A percentile compares a stretch with the other conserved stretches of the same genome.
These are phyloP conservation scores for Hexamita inflata DNA, from an alignment of 208 protist genomes.

Conservation along the genomic window DNA sequence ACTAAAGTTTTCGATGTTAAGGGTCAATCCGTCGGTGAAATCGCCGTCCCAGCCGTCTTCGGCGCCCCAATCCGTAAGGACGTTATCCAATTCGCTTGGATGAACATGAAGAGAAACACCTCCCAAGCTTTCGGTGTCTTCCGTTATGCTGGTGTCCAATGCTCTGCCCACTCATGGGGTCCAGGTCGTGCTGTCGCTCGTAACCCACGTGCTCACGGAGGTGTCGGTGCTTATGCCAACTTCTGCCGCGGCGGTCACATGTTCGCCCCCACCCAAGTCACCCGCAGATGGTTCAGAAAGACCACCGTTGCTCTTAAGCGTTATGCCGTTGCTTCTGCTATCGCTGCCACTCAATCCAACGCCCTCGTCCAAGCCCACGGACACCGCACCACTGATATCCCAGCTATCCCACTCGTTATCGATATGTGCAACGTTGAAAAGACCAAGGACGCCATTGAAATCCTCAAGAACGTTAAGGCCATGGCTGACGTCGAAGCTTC, in stretches of 20 bases:
- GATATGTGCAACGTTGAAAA: constrained; percentile 67
- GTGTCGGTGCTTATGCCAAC: constrained; percentile 97
- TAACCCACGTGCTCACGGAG: constrained; percentile 93
- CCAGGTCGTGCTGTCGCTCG: constrained; percentile 94
- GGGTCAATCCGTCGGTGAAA: not conserved
- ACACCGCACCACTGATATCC: constrained; percentile 73
- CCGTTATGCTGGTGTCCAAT: constrained; percentile 75
- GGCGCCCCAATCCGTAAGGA: constrained; percentile 66
- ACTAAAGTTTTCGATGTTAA: constrained; percentile 4
- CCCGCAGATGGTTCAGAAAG: constrained; percentile 83
- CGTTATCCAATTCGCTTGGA: constrained; percentile 78
- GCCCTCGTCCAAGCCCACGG: constrained; percentile 87
- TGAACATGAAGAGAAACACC: constrained; percentile 85
- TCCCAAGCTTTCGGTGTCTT: constrained; percentile 84
- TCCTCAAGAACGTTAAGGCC: constrained; percentile 73
- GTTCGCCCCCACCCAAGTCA: constrained; percentile 86
- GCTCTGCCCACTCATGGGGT: constrained; percentile 93
- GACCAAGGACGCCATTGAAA: constrained; percentile 75
- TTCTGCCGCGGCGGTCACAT: constrained; percentile 95
- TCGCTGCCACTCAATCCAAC: constrained; percentile 82
- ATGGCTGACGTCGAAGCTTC: constrained; percentile 76
- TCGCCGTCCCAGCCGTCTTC: constrained; percentile 60
- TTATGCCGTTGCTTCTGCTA: constrained; percentile 83
- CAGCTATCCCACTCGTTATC: constrained; percentile 87
- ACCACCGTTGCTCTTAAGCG: constrained; percentile 84